Base-by-base conservation (phyloP, 2,329 filamentous ascomycete species). In the Aureobasidium mangrovei region DNA sequence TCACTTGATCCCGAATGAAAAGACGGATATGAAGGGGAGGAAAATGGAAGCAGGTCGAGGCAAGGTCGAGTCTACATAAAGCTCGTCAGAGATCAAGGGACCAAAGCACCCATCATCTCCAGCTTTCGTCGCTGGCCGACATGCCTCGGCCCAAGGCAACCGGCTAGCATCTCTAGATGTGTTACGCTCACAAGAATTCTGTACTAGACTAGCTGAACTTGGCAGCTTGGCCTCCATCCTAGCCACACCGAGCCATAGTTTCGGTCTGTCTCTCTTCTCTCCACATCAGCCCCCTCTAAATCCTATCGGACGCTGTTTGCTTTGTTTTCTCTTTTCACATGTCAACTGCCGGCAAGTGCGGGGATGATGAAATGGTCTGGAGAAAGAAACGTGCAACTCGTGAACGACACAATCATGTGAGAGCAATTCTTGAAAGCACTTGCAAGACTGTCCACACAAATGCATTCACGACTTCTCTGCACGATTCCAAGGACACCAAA, bases 111-210 rank as follows among this genome's bases (percentile, higher is more conserved):
- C 41, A 46, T 38, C n/a, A 46, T 54, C 53, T 48, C 53, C 42
- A 42, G 43, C 43, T 54, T 39, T 48, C 53, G 42, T 24, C 43
- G 44, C 27, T 42, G 38, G 31, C 28, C 28, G 29, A 42, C 53
- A 55, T 55, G 46, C 54, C 54, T 48, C 49, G 49, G 49, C 49
- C 49, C 49, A 44, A 39, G 49, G 48, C 31, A 44, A 9, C 40
- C 49, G 49, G 49, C 31, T 44, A 53, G 49, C 47, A 35, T 40
- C 35, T 40, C 4, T 39, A 49, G n/a, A 3, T 26, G 2, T 8
- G 7, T 18, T 47, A 28, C 4, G 8, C 0, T 6, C 2, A 9
- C 2, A 7, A n/a, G 4, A 39, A 26, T 4, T 27, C 7, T 5
- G 36, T 39, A 12, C 26, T 8, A 27, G 10, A 3, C 12, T 39